phyloP scores from a whole-genome alignment of 179 eudicot species.

The Pouteria campechiana region DNA sequence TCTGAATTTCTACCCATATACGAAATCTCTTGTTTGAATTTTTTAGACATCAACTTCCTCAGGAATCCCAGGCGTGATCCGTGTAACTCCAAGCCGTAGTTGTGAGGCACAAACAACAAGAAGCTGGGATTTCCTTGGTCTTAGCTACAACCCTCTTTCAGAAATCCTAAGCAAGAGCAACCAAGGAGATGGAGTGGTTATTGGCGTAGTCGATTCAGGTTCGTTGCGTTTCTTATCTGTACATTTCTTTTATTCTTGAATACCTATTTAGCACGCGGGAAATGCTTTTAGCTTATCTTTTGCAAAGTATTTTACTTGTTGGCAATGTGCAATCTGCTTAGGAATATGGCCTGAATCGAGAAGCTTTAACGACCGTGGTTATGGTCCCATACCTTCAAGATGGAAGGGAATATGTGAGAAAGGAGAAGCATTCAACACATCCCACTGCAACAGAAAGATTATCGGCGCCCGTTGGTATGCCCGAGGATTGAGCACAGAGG shows the following conservation, averaged over 20 bases:
- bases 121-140: slow-evolving; percentile 17
- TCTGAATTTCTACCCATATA: no score
- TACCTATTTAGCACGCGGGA: neutral
- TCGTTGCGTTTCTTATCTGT: neutral
- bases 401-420: slow-evolving; percentile 40
- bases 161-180: slow-evolving; percentile 13
- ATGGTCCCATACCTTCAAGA: slow-evolving; percentile 17
- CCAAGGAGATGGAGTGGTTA: slow-evolving; percentile 18
- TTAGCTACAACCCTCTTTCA: slow-evolving; percentile 2
- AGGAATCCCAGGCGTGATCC: slow-evolving; percentile 15
- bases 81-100: slow-evolving; percentile 3
- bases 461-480: slow-evolving; percentile 48
- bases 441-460: slow-evolving; percentile 37
- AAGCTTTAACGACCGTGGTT: slow-evolving; percentile 20
- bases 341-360: slow-evolving; percentile 35
- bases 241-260: neutral
- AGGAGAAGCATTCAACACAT: slow-evolving; percentile 26
- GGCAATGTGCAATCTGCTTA: slow-evolving; percentile 4
- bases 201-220: slow-evolving; percentile 32
- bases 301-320: slow-evolving; percentile 3
- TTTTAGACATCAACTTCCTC: no score
- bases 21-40: no score
- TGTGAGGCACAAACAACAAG: slow-evolving; percentile 14
- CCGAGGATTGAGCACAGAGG: slow-evolving; percentile 17
- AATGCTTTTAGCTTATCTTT: neutral